Base-by-base conservation (phyloP, 169 alveolate genomes). In the Perkinsus chesapeaki region DNA sequence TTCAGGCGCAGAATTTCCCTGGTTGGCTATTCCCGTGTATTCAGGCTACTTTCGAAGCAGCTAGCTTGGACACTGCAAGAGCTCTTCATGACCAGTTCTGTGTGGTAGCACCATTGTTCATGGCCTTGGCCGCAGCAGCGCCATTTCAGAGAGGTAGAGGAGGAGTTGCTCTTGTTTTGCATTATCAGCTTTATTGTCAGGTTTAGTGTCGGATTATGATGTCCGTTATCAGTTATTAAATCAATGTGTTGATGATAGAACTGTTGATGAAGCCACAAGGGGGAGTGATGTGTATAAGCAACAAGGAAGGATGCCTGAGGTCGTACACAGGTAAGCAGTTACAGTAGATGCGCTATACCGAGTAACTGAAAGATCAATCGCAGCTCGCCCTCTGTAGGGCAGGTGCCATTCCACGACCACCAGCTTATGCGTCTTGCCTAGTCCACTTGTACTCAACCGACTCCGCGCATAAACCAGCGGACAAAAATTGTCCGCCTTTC, bases 71-170 rank as follows among this genome's bases (percentile, higher is more conserved):
- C 27, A 34, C 82, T 34, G 82, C 82, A 27, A 60, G 82, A 34
- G 82, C 82, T 0, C 82, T 60, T 34, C 82, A 60, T 60, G 82
- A 60, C 23, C 82, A 60, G 23, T 60, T 60, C 27, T 60, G 82
- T 60, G 82, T 60, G 37, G 82, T 60, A 20, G 12, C 82, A 20
- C 82, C 82, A 23, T 34, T 60, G 12, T 60, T 60, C 31, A 60
- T 60, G 82, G 82, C 82, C 3, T 60, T 60, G 82, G 82, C 82
- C 12, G 82, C 82, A 60, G 82, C 82, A 60, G 82, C 82, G 82
- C 82, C 82, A 23, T 60, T 60, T 34, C 82, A 60, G 23, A 7
- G 82, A 60, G 82, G 82, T 60, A 9, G 3, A 7, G 12, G 31
- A 34, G 37, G 82, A 60, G 82, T 7, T 23, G n/a, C n/a, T n/a